Conservation (phyloP, 352 stramenopile species). For the Phytophthora chlamydospora region DNA sequence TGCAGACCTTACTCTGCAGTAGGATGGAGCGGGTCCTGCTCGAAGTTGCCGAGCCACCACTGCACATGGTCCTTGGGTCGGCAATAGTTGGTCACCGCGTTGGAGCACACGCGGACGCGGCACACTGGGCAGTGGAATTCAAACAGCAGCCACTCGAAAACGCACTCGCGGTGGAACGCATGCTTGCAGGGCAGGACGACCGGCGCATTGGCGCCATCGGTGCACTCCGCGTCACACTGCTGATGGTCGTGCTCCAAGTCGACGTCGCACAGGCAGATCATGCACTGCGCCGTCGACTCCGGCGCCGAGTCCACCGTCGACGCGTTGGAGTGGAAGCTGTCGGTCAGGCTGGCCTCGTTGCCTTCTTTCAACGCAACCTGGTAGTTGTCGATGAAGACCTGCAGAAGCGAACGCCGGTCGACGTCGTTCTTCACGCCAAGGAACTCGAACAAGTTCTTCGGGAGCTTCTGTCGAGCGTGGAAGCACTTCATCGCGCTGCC, state of each 20-base stretch:
- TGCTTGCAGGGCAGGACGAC: conserved; percentile 68
- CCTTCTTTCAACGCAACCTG: conserved; percentile 27
- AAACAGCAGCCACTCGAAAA: conserved; percentile 80
- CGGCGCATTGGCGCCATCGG: conserved; percentile 15
- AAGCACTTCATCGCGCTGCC: conserved; percentile 77
- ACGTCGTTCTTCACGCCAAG: conserved; percentile 54
- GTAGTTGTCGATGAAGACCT: conserved; percentile 76
- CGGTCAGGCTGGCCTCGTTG: conserved; percentile 22
- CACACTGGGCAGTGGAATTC: conserved; percentile 77
- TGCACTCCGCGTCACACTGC: conserved; percentile 22
- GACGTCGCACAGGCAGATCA: conserved; percentile 61
- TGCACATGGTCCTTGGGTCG: conserved; percentile 58
- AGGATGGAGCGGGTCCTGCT: conserved; percentile 50
- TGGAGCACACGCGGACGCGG: conserved; percentile 52
- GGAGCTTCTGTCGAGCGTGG: conserved; percentile 51
- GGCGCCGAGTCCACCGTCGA: conserved; percentile 44
- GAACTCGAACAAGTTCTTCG: conserved; percentile 63
- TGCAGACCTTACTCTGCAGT: conserved; percentile 11
- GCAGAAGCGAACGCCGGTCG: conserved; percentile 66
- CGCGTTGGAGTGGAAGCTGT: conserved; percentile 44
- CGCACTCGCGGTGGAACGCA: conserved; percentile 72
- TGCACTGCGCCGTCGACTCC: conserved; percentile 39
- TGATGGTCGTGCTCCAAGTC: conserved; percentile 39
- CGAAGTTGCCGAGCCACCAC: conserved; percentile 76
- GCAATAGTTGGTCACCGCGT: conserved; percentile 68